phyloP scores from a whole-genome alignment of 768 basidiomycete genomes.

The Boletus eberwhitei region DNA sequence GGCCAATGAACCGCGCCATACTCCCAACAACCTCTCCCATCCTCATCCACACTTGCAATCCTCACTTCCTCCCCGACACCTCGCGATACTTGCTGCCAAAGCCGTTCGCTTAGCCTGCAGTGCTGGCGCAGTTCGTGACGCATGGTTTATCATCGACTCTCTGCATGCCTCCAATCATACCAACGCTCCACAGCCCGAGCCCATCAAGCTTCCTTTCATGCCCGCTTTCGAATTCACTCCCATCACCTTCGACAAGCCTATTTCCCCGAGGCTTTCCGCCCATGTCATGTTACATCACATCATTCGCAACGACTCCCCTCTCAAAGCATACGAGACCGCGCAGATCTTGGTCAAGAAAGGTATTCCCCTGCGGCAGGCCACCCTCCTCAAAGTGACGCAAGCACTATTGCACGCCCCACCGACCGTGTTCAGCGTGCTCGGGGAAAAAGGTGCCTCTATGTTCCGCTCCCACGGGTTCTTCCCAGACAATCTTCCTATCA shows the following conservation, averaged over 20 bases:
- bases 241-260: constrained; percentile 45
- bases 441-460: constrained; percentile 15
- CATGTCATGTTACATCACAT: constrained; percentile 66
- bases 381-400: constrained; percentile 43
- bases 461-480: constrained; percentile 12
- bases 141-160: constrained; percentile 57
- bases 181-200: neutral
- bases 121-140: constrained; percentile 45
- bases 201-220: constrained; percentile 22
- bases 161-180: constrained; percentile 42
- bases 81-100: constrained; percentile 40
- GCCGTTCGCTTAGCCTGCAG: constrained; percentile 48
- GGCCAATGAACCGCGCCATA: neutral
- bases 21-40: neutral
- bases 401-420: constrained; percentile 22
- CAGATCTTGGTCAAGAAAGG: constrained; percentile 53
- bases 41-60: neutral
- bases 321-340: constrained; percentile 48
- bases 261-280: constrained; percentile 58
- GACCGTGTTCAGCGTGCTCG: constrained; percentile 19
- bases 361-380: constrained; percentile 45
- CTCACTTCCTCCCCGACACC: constrained; percentile 1
- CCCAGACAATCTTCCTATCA: constrained; percentile 28
- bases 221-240: constrained; percentile 36
- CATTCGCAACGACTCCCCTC: constrained; percentile 46